Evolutionary conservation across 73 alveolate genomes (phyloP), one percentile per base, ranked within the genome.

Genomic region (Paramecium sexaurelia): DNA sequence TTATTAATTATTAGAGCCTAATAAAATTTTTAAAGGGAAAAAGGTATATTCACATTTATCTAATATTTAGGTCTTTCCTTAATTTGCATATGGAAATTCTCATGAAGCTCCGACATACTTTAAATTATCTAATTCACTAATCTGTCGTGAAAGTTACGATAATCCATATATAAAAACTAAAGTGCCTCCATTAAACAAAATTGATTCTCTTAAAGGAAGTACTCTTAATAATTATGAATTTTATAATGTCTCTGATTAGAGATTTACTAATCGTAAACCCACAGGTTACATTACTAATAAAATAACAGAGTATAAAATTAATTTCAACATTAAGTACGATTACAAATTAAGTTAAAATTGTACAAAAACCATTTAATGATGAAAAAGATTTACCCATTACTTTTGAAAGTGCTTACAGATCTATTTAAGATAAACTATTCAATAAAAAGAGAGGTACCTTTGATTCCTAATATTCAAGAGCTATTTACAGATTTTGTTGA

Each of bases 401-500:
- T 78, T 78, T 78, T 45, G 90, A 78, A 78, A 78, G 27, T 20
- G 90, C 90, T 39, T 78, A 78, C 20, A 17, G 11, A 45, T 29
- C 90, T 13, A 19, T 78, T 10, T 24, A 78, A 40, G 57, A 35
- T 35, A 73, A 73, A 24, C 36, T 78, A 8, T 78, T 78, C 27
- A 78, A 78, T 22, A 78, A 20, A 43, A 22, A 78, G 41, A 7
- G 90, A 73, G 87, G 87, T 73, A 51, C 7, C 1, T n/a, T 33
- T 36, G 10, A 73, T n/a, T 13, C 15, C 10, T 73, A 10, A 33
- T 67, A 32, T 8, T 15, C 17, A 51, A 88, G 94, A 88, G 15
- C 87, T 68, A 24, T 88, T 88, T 45, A 67, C 94, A 24, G 94
- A 88, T 43, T 88, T 88, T 73, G 91, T 88, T 15, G 94, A 88